These are phyloP conservation scores for Scalesia atractyloides DNA, from an alignment of 129 eudicot genomes.

Conservation along the genomic window DNA sequence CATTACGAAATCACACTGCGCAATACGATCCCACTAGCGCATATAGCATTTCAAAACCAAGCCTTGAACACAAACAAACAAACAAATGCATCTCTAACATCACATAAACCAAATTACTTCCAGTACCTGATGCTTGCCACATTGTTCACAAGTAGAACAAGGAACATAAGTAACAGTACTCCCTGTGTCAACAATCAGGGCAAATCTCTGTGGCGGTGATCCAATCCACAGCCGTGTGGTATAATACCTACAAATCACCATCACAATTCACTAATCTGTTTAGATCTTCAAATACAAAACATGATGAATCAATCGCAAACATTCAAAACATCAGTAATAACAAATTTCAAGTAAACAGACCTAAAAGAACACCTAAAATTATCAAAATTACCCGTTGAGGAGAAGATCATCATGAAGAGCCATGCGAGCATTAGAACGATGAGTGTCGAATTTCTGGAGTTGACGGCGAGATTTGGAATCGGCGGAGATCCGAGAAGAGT, in stretches of 20 bases:
- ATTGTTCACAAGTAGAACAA: conserved; percentile 86
- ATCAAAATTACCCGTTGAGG: conserved; percentile 62
- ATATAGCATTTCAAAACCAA: background rate
- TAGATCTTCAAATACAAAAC: too few species aligned
- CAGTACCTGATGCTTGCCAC: conserved; percentile 94
- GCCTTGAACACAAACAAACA: background rate
- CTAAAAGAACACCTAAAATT: background rate
- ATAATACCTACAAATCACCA: conserved; percentile 66
- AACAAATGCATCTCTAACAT: conserved; percentile 1
- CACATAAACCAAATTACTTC: conserved; percentile 1
- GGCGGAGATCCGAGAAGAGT: conserved; percentile 36
- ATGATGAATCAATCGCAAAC: too few species aligned
- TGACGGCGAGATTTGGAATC: conserved; percentile 48
- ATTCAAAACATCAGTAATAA: too few species aligned
- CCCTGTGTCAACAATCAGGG: conserved; percentile 87
- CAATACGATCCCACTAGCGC: too few species aligned
- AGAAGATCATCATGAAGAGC: conserved; percentile 91
- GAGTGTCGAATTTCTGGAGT: conserved; percentile 41
- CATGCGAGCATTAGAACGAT: conserved; percentile 77
- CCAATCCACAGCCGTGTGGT: conserved; percentile 89
- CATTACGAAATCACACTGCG: too few species aligned
- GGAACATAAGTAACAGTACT: conserved; percentile 99
- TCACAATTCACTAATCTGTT: too few species aligned
- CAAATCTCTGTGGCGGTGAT: conserved; percentile 84
- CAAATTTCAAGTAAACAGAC: conserved; percentile 18